Base-by-base conservation (phyloP, 2,329 filamentous ascomycete genomes). In the Cladosporium oxysporum region DNA sequence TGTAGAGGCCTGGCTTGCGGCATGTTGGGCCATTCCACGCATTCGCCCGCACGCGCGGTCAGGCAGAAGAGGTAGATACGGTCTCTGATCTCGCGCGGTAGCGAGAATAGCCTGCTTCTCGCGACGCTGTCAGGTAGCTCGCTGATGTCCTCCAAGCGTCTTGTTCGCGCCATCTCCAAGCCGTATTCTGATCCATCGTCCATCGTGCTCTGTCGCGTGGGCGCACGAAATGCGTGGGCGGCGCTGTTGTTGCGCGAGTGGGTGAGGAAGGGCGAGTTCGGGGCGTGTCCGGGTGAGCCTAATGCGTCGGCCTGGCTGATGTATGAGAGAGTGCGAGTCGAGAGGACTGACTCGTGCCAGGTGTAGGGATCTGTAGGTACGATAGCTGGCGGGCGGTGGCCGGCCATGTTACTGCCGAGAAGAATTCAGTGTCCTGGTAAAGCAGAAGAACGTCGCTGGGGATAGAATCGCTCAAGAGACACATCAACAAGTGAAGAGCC, bases 11-110 rank as follows among this genome's bases (percentile, higher is more conserved):
- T 68, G 28, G 44, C 47, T 53, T 59, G 67, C 31, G 49, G 69
- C n/a, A 62, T 44, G 28, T 50, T 66, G 12, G 76, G 77, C 76
- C 76, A 78, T 50, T 73, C 72, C 16, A 77, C 69, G 47, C 70
- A 69, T 53, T 73, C 58, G n/a, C 66, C 66, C 21, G 73, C 67
- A 10, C 66, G 63, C 21, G 75, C 67, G 5, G 72, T 72, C 49
- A 79, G 69, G 66, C 73, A 73, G 58, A 72, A 71, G 23, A 67
- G 61, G 66, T 76, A 79, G 58, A 79, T 74, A 16, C 72, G 69
- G 49, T 76, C 74, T 53, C 77, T 70, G 8, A 79, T 74, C 69
- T 79, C 77, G 57, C 74, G 69, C 8, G 77, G 77, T 21, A 79
- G 70, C 26, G 69, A 70, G 69, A 78, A 78, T 35, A 78, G 70